Base-by-base conservation (phyloP, 2,329 filamentous ascomycete genomes). In the Chaetomiaceae sp. region DNA sequence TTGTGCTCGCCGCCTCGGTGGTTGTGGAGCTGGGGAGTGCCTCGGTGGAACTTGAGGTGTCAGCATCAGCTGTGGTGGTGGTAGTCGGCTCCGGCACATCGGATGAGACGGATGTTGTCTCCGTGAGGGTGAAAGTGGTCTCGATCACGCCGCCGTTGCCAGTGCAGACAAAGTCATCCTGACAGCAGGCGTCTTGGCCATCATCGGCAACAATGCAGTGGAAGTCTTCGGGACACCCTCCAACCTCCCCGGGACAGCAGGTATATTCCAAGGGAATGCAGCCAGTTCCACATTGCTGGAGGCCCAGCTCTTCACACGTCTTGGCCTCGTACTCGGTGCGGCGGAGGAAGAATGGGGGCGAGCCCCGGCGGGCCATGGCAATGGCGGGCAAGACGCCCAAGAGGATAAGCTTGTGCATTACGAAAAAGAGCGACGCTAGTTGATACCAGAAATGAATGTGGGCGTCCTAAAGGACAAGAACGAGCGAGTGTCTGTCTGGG, bases 361-460 rank as follows among this genome's bases (percentile, higher is more conserved):
- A 49, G 11, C 27, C 10, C n/a, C 43, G 51, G 25, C 36, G 23
- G 5, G 51, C 55, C 21, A 57, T 23, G 14, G 45, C 55, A 23
- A 53, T 13, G 30, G 53, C 43, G 49, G 58, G 56, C 49, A 60
- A 37, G 30, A 53, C 47, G 40, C 54, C 58, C 46, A 60, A 43
- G 33, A 58, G 8, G 36, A 60, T 29, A n/a, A 55, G 36, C n/a
- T 51, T 53, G 36, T 50, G 51, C 58, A 58, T 60, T 9, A 29
- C 43, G 36, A 20, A n/a, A 53, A 43, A 8, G 50, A 48, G 30
- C 43, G 50, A 48, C 4, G 20, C n/a, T 45, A 14, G 30, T 37
- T 21, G 0, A 32, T 10, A 37, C n/a, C 25, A 25, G 29, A 25
- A 53, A 53, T 13, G 50, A 53, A 20, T 16, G 50, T 36, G 3